Evolutionary conservation across 1,139 yeast genomes (phyloP).

Genomic region (Candida labiduridarum): DNA sequence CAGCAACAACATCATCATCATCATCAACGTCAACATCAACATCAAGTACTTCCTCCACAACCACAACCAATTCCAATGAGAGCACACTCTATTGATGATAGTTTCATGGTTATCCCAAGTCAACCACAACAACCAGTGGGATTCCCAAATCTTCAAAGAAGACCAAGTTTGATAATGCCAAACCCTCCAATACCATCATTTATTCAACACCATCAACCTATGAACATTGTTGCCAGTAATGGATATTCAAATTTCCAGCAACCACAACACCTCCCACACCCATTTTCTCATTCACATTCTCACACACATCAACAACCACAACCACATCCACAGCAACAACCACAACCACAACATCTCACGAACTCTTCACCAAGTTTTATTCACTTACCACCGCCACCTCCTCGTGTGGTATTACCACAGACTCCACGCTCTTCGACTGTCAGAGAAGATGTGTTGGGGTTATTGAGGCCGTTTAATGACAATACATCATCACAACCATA

Average conservation of each 20-base stretch:
- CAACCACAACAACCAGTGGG: conserved; percentile 2
- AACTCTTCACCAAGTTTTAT: conserved; percentile 7
- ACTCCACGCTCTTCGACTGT: conserved; percentile 7
- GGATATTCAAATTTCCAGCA: not conserved
- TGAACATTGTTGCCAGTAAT: not conserved
- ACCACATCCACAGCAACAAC: not conserved
- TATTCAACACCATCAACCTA: conserved; percentile 1
- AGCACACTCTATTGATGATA: conserved; percentile 5
- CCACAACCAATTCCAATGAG: not conserved
- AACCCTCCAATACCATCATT: conserved; percentile 1
- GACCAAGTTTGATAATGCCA: conserved; percentile 3
- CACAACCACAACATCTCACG: not conserved
- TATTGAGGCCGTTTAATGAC: conserved; percentile 7
- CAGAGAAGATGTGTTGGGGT: conserved; percentile 6
- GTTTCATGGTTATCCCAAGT: conserved; percentile 1
- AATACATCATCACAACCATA: not conserved
- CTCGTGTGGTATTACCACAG: conserved; percentile 2
- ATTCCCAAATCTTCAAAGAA: not conserved
- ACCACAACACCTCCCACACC: not conserved
- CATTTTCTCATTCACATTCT: conserved; percentile 1
- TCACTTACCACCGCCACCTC: conserved; percentile 6
- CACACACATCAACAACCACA: conserved; percentile 3
- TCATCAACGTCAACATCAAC: too few relatives aligned
- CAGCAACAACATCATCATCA: too few relatives aligned
- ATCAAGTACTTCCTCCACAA: not conserved